phyloP scores from a whole-genome alignment of 2,329 filamentous ascomycete species.

The Bisporella sp. region DNA sequence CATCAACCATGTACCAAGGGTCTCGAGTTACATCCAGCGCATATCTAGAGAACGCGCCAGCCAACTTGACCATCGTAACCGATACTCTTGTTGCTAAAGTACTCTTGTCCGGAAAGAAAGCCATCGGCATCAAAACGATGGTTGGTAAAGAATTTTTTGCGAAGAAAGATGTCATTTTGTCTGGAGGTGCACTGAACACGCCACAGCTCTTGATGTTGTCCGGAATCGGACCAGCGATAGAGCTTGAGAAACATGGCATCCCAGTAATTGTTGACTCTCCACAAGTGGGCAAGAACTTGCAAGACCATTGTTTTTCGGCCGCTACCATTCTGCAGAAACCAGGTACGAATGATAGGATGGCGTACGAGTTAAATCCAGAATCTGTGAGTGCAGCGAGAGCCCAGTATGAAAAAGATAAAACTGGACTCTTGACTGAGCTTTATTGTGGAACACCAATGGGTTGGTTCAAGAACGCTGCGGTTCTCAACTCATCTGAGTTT shows the following conservation, averaged over 20 bases:
- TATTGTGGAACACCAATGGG: constrained; percentile 34
- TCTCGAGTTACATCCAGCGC: constrained; percentile 44
- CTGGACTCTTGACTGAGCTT: constrained; percentile 33
- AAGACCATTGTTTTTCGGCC: constrained; percentile 32
- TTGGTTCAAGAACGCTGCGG: constrained; percentile 36
- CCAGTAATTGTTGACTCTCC: constrained; percentile 30
- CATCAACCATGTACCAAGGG: constrained; percentile 43
- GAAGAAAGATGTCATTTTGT: constrained; percentile 35
- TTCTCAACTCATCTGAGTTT: constrained; percentile 41
- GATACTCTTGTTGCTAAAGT: constrained; percentile 40
- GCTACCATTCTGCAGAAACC: constrained; percentile 31
- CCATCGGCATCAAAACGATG: constrained; percentile 36
- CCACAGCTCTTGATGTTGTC: constrained; percentile 40
- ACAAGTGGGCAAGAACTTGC: constrained; percentile 33
- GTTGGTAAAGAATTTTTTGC: constrained; percentile 29
- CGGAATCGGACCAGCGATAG: constrained; percentile 33
- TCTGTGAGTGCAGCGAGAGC: constrained; percentile 35
- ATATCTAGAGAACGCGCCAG: constrained; percentile 35
- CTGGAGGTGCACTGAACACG: constrained; percentile 34
- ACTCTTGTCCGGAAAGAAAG: constrained; percentile 37
- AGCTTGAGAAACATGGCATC: constrained; percentile 18
- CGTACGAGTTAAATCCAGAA: not conserved
- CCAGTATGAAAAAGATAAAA: constrained; percentile 38
- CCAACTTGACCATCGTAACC: constrained; percentile 46
- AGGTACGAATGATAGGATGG: constrained; percentile 33